phyloP scores from a whole-genome alignment of 1,284 basidiomycete genomes.

The Pseudozyma tsukubaensis region DNA sequence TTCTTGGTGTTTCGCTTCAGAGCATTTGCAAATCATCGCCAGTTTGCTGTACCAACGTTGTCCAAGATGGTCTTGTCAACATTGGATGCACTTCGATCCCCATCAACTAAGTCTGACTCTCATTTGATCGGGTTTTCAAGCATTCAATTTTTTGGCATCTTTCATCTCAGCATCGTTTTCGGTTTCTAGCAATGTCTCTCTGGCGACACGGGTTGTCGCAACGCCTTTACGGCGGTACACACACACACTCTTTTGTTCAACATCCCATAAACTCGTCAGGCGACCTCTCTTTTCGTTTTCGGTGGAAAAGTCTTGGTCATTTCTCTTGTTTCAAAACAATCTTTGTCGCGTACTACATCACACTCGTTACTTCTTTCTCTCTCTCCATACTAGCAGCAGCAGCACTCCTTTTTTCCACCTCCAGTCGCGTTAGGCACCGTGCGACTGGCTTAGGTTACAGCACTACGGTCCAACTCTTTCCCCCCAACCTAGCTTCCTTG shows the following conservation, averaged over 20 bases:
- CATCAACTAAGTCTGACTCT: slow-evolving; percentile 44
- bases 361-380: slow-evolving; percentile 14
- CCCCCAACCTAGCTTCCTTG: slow-evolving; percentile 18
- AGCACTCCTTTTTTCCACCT: slow-evolving; percentile 19
- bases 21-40: slow-evolving; percentile 52
- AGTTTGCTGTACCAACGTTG: slow-evolving; percentile 56
- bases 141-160: slow-evolving; percentile 8
- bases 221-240: slow-evolving; percentile 1
- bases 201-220: slow-evolving; percentile 36
- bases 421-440: slow-evolving; percentile 20
- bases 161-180: slow-evolving; percentile 12
- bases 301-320: slow-evolving; percentile 22
- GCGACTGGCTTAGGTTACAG: slow-evolving; percentile 8
- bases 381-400: slow-evolving; percentile 28
- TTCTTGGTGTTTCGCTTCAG: slow-evolving; percentile 37
- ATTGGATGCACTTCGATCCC: slow-evolving; percentile 55
- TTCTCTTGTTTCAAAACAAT: slow-evolving; percentile 9
- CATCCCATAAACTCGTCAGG: no score
- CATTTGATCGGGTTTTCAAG: neutral
- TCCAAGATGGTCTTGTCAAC: slow-evolving; percentile 58
- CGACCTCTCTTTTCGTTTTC: neutral
- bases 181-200: slow-evolving; percentile 4
- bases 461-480: slow-evolving; percentile 9
- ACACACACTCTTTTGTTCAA: slow-evolving; percentile 15
- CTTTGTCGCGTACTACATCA: slow-evolving; percentile 16